Conservation (phyloP, 352 stramenopile genomes). For the Sclerospora graminicola region DNA sequence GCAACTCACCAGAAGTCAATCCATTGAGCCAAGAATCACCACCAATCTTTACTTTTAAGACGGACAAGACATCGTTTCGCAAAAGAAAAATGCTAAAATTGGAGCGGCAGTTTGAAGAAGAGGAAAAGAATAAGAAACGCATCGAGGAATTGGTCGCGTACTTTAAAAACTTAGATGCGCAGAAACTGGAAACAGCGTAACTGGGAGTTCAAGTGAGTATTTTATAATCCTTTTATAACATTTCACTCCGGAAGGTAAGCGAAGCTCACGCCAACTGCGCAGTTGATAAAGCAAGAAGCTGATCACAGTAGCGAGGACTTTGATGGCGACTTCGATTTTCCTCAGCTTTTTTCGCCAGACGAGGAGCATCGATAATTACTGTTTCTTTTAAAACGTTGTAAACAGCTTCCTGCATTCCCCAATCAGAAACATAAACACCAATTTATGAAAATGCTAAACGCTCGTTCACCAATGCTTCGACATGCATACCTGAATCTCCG, state of each 20-base stretch:
- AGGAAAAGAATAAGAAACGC: slow-evolving; percentile 33
- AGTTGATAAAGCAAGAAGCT: slow-evolving; percentile 40
- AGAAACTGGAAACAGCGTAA: slow-evolving; percentile 39
- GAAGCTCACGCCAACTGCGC: slow-evolving; percentile 15
- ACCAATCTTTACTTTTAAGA: slow-evolving; percentile 39
- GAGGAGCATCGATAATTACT: slow-evolving; percentile 37
- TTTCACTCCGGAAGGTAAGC: neutral
- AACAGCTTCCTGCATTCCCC: slow-evolving; percentile 38
- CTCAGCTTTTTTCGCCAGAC: slow-evolving; percentile 59
- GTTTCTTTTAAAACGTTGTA: slow-evolving; percentile 62
- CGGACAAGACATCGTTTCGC: slow-evolving; percentile 33
- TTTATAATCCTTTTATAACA: neutral
- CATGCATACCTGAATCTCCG: slow-evolving; percentile 59
- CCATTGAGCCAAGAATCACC: slow-evolving; percentile 30
- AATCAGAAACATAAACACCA: neutral
- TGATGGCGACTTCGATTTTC: slow-evolving; percentile 69
- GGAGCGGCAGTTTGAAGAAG: slow-evolving; percentile 20
- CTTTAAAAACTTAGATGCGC: slow-evolving; percentile 47
- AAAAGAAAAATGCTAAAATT: slow-evolving; percentile 34
- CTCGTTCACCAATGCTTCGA: neutral
- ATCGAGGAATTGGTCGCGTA: slow-evolving; percentile 51
- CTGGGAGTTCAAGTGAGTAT: neutral
- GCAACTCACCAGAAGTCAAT: neutral
- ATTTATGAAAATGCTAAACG: neutral
- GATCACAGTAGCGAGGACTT: slow-evolving; percentile 59